Base-by-base conservation (phyloP, 495 filamentous ascomycete genomes). In the Thermochaetoides thermophila region DNA sequence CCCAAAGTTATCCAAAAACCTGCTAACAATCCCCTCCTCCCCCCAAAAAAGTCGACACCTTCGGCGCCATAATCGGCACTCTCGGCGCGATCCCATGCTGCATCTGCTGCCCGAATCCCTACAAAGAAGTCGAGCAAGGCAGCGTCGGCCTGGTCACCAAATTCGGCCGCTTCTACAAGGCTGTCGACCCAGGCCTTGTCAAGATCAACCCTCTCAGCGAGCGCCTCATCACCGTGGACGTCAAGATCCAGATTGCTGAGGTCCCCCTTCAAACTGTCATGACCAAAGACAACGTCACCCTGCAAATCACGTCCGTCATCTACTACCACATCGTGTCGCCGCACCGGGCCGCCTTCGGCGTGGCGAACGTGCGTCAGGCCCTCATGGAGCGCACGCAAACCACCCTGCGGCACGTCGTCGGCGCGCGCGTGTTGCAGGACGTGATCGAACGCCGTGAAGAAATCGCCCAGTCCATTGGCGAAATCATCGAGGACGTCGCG, bases 361-460 rank as follows among this genome's bases (percentile, higher is more conserved):
- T 99, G 57, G 57, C 73, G 59, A 91, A 99, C 59, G 79, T 99
- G 39, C 79, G 76, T 40, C 84, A 91, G 56, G 89, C 89, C 8
- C 82, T 99, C 34, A 66, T 96, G 37, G 89, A 99, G 69, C 86
- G 89, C 37, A 99, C 89, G 5, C 89, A 99, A 60, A 99, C 89
- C 29, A 99, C 89, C 2, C 70, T 99, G 38, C 84, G 89, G 51
- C 89, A 99, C 56, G 89, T 96, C 30, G 84, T 99, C 39, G 89
- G 89, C 40, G 91, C 89, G 3, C 78, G 89, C 38, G 84, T 99
- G 14, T 69, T 99, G 20, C 89, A 99, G 59, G 89, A 99, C 52
- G 89, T 99, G 23, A 96, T 99, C 46, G 89, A 99, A 66, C 89
- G 89, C 37, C 84, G 89, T 44, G 89, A 99, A 56, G 89, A 99